Conservation (phyloP, 192 early-diverging fungal species). For the Backusella macrospora region DNA sequence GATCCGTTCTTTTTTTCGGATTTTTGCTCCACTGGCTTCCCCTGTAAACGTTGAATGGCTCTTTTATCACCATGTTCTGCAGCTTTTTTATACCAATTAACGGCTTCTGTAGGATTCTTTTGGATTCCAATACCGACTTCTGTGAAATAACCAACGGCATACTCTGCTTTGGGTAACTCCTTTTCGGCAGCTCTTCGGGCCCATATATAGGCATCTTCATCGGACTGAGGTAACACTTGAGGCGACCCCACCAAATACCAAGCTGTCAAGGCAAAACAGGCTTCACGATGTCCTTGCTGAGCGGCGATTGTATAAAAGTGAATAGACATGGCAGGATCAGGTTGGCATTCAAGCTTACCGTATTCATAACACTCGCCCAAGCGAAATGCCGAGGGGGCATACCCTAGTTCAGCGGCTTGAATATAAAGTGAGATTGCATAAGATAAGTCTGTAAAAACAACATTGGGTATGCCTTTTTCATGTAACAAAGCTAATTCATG, state of each 20-base stretch:
- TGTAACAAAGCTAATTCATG: slow-evolving; percentile 62
- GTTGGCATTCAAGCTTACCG: slow-evolving; percentile 58
- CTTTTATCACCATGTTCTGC: slow-evolving; percentile 65
- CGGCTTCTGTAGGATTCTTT: slow-evolving; percentile 57
- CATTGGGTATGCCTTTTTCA: slow-evolving; percentile 61
- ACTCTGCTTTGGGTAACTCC: slow-evolving; percentile 61
- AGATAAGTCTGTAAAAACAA: slow-evolving; percentile 61
- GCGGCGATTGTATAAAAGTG: slow-evolving; percentile 68
- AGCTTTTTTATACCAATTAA: slow-evolving; percentile 68
- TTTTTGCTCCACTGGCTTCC: slow-evolving; percentile 41
- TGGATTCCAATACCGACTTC: slow-evolving; percentile 64
- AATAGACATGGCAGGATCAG: slow-evolving; percentile 56
- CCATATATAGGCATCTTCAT: slow-evolving; percentile 68
- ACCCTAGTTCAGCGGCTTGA: slow-evolving; percentile 67
- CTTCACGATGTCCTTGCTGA: slow-evolving; percentile 65
- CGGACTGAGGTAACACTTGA: slow-evolving; percentile 59
- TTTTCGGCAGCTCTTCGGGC: slow-evolving; percentile 62
- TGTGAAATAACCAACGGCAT: slow-evolving; percentile 68
- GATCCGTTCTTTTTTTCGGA: slow-evolving; percentile 44
- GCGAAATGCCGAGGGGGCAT: slow-evolving; percentile 66
- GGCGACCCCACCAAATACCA: slow-evolving; percentile 68
- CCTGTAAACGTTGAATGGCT: slow-evolving; percentile 57
- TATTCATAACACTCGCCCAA: slow-evolving; percentile 68
- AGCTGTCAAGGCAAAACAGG: slow-evolving; percentile 63
- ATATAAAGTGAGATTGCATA: slow-evolving; percentile 64